These are phyloP conservation scores for Podospora sp. DNA, from an alignment of 495 filamentous ascomycete genomes.

Conservation along the genomic window DNA sequence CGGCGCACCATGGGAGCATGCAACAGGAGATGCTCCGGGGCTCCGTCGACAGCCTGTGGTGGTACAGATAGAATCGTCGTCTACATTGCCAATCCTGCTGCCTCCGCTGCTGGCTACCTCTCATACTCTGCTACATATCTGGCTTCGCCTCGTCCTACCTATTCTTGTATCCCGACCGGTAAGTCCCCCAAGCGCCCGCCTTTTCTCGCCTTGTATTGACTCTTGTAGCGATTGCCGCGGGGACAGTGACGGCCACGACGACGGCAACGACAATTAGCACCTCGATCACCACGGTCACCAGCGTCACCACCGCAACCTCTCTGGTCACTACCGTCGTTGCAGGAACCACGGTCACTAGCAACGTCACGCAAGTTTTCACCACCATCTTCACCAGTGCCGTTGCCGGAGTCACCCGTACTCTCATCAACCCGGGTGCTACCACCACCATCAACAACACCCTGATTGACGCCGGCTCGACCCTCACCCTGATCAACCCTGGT, in stretches of 20 bases:
- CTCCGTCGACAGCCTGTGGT: not conserved
- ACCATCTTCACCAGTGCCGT: not conserved
- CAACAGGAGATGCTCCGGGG: not conserved
- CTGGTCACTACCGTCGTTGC: no score
- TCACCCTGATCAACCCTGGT: not conserved
- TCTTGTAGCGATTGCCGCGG: no score
- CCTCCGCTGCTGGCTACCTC: not conserved
- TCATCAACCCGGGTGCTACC: not conserved
- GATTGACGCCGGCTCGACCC: not conserved
- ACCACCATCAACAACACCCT: not conserved
- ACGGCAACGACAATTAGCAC: not conserved
- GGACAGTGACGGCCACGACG: no score
- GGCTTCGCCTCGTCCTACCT: not conserved
- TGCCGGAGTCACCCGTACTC: not conserved
- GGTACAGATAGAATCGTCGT: not conserved
- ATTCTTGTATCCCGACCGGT: not conserved
- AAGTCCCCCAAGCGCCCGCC: no score
- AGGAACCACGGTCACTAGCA: conserved; percentile 1
- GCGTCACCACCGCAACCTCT: not conserved
- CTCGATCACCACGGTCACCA: not conserved
- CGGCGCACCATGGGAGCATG: not conserved
- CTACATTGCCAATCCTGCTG: not conserved
- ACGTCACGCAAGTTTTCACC: not conserved
- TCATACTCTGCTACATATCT: not conserved
- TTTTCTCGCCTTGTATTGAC: no score